These are phyloP conservation scores for Nectriaceae sp. DNA, from an alignment of 2,329 filamentous ascomycete species.

Conservation along the genomic window DNA sequence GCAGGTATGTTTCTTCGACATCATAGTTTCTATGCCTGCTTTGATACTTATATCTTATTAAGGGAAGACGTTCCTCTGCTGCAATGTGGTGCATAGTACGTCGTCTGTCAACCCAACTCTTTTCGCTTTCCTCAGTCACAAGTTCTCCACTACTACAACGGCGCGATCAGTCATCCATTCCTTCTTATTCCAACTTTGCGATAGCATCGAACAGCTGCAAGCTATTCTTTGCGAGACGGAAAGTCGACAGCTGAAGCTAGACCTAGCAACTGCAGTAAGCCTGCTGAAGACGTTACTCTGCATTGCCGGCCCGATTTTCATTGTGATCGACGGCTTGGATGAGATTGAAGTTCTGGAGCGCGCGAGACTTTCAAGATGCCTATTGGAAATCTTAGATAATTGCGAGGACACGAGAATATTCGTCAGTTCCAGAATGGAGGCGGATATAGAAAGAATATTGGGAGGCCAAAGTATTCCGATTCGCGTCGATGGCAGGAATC, in stretches of 20 bases:
- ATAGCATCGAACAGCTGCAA: background rate
- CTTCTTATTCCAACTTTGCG: background rate
- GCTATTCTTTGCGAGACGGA: background rate
- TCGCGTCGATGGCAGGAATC: background rate
- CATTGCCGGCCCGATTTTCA: background rate
- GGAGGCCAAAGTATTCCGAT: background rate
- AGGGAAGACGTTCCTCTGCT: background rate
- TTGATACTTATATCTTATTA: background rate
- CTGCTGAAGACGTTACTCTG: background rate
- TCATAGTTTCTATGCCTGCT: background rate
- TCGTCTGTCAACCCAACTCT: background rate
- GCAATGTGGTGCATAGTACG: background rate
- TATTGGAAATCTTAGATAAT: background rate
- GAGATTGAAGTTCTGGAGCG: background rate
- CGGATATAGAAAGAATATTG: background rate
- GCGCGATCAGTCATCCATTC: background rate
- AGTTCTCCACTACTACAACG: background rate
- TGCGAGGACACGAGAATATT: background rate
- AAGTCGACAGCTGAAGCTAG: background rate
- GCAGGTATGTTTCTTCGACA: no score
- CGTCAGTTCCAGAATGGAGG: background rate
- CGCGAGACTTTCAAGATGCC: background rate
- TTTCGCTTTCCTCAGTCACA: background rate
- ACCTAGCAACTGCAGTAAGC: background rate
- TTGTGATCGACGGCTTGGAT: conserved; percentile 2